phyloP scores from a whole-genome alignment of 2,329 filamentous ascomycete species.

The Fusarium devonianum region DNA sequence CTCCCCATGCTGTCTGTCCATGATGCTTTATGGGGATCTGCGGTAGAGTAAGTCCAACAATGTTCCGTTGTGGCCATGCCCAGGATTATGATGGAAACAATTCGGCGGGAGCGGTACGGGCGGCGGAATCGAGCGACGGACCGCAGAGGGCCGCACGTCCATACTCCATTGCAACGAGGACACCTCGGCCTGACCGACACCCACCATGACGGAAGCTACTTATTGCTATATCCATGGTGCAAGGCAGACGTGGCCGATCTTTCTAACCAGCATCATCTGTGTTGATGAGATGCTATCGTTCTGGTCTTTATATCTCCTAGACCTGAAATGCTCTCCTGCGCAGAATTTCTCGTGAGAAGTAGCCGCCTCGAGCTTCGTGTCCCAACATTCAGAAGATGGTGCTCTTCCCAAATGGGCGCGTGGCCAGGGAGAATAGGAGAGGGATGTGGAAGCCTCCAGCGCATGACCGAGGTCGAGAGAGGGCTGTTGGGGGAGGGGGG shows the following conservation, averaged over 20 bases:
- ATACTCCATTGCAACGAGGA: slow-evolving; percentile 27
- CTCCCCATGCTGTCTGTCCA: slow-evolving; percentile 8
- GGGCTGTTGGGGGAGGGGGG: slow-evolving; percentile 17
- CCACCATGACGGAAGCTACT: slow-evolving; percentile 15
- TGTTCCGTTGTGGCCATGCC: too few relatives aligned
- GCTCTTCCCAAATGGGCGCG: slow-evolving; percentile 33
- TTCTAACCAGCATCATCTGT: neutral
- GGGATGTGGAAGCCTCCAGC: slow-evolving; percentile 29
- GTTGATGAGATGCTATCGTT: slow-evolving; percentile 13
- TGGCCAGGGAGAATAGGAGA: slow-evolving; percentile 30
- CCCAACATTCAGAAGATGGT: slow-evolving; percentile 27
- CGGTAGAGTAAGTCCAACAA: too few relatives aligned
- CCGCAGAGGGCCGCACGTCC: slow-evolving; percentile 34
- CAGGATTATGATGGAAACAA: neutral
- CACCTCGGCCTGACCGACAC: slow-evolving; percentile 25
- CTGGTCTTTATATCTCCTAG: slow-evolving; percentile 15
- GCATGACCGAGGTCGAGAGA: slow-evolving; percentile 36
- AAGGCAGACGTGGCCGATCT: slow-evolving; percentile 15
- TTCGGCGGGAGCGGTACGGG: slow-evolving; percentile 23
- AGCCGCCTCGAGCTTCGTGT: slow-evolving; percentile 17
- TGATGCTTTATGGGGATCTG: too few relatives aligned
- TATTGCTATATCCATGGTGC: too few relatives aligned
- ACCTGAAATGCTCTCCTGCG: slow-evolving; percentile 11
- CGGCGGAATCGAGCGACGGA: slow-evolving; percentile 33
- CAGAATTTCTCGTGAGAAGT: slow-evolving; percentile 11